Percentiles rank a stretch among this genome's conserved stretches.
These are phyloP conservation scores for Starmerella ratchasimensis DNA, from an alignment of 805 yeast species.

Conservation along the genomic window DNA sequence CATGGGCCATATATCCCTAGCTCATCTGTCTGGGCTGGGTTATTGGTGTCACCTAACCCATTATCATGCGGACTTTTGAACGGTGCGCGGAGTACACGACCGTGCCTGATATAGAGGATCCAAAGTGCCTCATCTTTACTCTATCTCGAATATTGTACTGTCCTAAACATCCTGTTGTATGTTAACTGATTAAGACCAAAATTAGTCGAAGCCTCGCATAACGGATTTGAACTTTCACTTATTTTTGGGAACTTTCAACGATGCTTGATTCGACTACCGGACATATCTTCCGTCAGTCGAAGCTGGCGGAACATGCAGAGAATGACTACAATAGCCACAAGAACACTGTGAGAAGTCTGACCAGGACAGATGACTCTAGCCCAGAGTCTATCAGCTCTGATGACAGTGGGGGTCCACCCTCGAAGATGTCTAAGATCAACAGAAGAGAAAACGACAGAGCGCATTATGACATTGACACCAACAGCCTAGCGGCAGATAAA, in stretches of 20 bases:
- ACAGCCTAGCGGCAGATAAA: neutral
- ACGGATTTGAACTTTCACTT: neutral
- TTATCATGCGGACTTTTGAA: neutral
- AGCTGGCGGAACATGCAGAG: neutral
- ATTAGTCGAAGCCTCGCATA: neutral
- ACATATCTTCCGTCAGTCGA: neutral
- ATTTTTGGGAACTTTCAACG: neutral
- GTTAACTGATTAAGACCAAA: neutral
- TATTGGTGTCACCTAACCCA: neutral
- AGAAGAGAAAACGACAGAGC: neutral
- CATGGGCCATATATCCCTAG: slow-evolving; percentile 1
- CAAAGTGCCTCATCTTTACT: neutral
- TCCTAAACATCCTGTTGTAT: neutral
- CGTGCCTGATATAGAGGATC: too few relatives aligned
- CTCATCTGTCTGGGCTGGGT: neutral
- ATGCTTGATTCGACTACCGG: neutral
- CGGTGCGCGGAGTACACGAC: too few relatives aligned
- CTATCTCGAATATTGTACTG: neutral
- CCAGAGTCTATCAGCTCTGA: slow-evolving; percentile 4
- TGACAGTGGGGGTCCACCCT: slow-evolving; percentile 1
- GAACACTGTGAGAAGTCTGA: neutral
- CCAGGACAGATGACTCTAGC: neutral
- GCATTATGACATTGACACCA: neutral
- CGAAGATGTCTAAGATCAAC: neutral
- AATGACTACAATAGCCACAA: neutral